phyloP scores from a whole-genome alignment of 129 eudicot species.

The Flaveria linearis region DNA sequence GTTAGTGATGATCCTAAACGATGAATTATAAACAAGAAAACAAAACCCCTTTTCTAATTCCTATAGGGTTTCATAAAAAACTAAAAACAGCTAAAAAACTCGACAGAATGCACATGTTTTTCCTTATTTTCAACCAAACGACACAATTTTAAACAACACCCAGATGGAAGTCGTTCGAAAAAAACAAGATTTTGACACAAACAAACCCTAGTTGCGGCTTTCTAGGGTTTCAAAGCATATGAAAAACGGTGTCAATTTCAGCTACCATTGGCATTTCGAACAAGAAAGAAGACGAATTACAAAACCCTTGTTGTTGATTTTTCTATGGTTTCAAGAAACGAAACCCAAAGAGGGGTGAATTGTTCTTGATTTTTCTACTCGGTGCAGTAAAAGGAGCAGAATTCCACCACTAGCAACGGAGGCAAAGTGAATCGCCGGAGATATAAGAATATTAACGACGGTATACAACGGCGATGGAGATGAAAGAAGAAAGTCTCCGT shows the following conservation, averaged over 20 bases:
- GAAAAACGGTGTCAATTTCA: constrained; percentile 14
- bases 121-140: constrained; percentile 12
- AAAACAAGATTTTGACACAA: constrained; percentile 22
- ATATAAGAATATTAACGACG: too few species aligned
- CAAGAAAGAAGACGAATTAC: not conserved
- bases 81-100: not conserved
- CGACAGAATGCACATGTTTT: not conserved
- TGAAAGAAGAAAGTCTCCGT: too few species aligned
- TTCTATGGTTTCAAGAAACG: constrained; percentile 36
- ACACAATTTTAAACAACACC: constrained; percentile 16
- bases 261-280: constrained; percentile 24
- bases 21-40: constrained; percentile 11
- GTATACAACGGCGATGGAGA: too few species aligned
- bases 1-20: not conserved
- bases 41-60: constrained; percentile 7
- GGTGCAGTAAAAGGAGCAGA: too few species aligned
- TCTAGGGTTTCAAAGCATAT: constrained; percentile 26
- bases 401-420: too few species aligned
- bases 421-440: too few species aligned
- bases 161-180: not conserved
- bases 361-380: not conserved
- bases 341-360: constrained; percentile 16
- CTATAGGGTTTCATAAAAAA: not conserved
- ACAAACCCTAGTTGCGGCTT: constrained; percentile 13
- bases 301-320: constrained; percentile 3